These are phyloP conservation scores for Nicotiana tomentosiformis DNA, from an alignment of 257 asterid genomes.

Conservation along the genomic window DNA sequence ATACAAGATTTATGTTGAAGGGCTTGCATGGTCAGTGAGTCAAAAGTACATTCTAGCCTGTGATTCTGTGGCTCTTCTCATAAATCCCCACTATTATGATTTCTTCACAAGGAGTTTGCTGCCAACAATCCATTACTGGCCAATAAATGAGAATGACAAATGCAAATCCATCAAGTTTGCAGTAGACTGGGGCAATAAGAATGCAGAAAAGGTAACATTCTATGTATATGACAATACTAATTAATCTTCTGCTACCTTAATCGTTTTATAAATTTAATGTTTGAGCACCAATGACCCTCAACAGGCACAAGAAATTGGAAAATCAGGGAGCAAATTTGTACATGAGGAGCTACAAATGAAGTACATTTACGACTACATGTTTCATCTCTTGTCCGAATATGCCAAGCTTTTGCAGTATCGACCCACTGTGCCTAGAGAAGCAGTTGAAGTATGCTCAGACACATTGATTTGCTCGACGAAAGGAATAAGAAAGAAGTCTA, in stretches of 20 bases:
- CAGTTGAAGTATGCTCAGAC: slow-evolving; percentile 62
- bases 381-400: slow-evolving; percentile 65
- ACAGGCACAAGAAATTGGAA: slow-evolving; percentile 78
- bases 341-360: slow-evolving; percentile 58
- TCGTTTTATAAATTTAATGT: neutral
- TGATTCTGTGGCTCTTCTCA: slow-evolving; percentile 59
- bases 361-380: slow-evolving; percentile 65
- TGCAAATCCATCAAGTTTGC: slow-evolving; percentile 64
- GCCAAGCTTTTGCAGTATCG: slow-evolving; percentile 63
- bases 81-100: slow-evolving; percentile 59
- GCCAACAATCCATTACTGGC: slow-evolving; percentile 81
- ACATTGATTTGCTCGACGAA: slow-evolving; percentile 47
- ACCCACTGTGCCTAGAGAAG: slow-evolving; percentile 61
- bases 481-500: slow-evolving; percentile 51
- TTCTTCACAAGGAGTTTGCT: slow-evolving; percentile 72
- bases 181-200: slow-evolving; percentile 83
- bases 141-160: slow-evolving; percentile 32
- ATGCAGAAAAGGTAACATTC: slow-evolving; percentile 43
- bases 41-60: slow-evolving; percentile 83
- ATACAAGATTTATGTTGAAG: slow-evolving; percentile 80
- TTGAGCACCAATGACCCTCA: neutral
- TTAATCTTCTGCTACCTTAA: neutral
- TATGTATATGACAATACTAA: neutral
- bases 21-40: slow-evolving; percentile 86
- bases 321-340: slow-evolving; percentile 58